Evolutionary conservation across 768 basidiomycete species (phyloP).

Genomic region (Rhodotorula diobovata): DNA sequence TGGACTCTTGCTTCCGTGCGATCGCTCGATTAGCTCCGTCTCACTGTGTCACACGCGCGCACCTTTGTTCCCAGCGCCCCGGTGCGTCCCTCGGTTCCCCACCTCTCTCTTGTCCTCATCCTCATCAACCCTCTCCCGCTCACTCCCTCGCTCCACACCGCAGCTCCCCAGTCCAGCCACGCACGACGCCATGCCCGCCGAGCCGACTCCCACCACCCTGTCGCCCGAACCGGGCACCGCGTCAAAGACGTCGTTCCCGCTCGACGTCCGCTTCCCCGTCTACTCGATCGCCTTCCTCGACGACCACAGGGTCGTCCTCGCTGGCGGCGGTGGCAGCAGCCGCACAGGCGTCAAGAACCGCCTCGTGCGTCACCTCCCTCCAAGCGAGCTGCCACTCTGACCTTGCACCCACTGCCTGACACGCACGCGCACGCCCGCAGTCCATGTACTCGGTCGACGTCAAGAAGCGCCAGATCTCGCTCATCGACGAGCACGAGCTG

Average conservation of each 20-base stretch:
- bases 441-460: conserved; percentile 61
- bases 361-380: conserved; percentile 57
- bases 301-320: conserved; percentile 67
- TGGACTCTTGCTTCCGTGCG: background rate
- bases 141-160: background rate
- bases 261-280: conserved; percentile 64
- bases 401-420: too few species aligned
- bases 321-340: conserved; percentile 79
- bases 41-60: too few species aligned
- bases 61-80: too few species aligned
- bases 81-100: too few species aligned
- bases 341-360: conserved; percentile 91
- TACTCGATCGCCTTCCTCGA: conserved; percentile 78
- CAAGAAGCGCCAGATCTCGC: conserved; percentile 55
- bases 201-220: conserved; percentile 6
- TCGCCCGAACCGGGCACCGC: conserved; percentile 12
- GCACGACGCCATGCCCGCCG: conserved; percentile 5
- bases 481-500: conserved; percentile 67
- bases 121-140: too few species aligned
- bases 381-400: too few species aligned
- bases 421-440: too few species aligned
- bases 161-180: background rate
- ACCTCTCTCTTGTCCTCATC: too few species aligned
- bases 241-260: conserved; percentile 12
- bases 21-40: background rate